A percentile compares a stretch with the other conserved stretches of the same genome.
phyloP scores from a whole-genome alignment of 192 early-diverging fungal genomes.

The Coemansia sp. region DNA sequence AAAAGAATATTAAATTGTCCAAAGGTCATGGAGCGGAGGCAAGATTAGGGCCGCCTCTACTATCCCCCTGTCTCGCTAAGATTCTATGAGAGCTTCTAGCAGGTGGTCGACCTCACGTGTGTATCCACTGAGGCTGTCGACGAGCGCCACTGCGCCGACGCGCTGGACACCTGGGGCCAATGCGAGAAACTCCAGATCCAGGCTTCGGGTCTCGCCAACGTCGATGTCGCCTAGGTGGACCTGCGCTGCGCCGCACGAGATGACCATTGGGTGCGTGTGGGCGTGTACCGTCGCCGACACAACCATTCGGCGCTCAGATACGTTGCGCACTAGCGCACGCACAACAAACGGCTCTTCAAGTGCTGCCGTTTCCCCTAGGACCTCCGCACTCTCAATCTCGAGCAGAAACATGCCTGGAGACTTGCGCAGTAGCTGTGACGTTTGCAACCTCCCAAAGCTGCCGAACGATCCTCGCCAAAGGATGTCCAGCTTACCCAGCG shows the following conservation, averaged over 20 bases:
- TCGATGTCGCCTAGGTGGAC: conserved; percentile 61
- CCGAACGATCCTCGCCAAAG: conserved; percentile 92
- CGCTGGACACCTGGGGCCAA: conserved; percentile 81
- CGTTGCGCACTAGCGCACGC: conserved; percentile 36
- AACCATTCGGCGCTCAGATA: conserved; percentile 37
- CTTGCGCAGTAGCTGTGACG: conserved; percentile 86
- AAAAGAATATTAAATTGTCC: background rate
- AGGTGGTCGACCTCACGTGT: conserved; percentile 77
- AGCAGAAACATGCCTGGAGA: conserved; percentile 59
- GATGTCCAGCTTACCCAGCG: conserved; percentile 92
- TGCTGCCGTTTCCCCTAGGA: conserved; percentile 8
- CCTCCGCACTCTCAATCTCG: conserved; percentile 23
- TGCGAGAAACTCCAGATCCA: conserved; percentile 77
- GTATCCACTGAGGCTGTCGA: conserved; percentile 69
- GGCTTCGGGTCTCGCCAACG: conserved; percentile 59
- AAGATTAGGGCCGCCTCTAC: background rate
- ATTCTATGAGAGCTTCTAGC: conserved; percentile 66
- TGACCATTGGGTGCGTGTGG: conserved; percentile 29
- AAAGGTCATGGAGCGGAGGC: background rate
- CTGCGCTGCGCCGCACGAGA: conserved; percentile 39
- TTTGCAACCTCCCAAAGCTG: conserved; percentile 86
- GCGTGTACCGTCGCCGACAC: conserved; percentile 23
- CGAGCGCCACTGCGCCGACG: conserved; percentile 73
- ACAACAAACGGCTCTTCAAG: conserved; percentile 40
- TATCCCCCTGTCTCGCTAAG: background rate